phyloP scores from a whole-genome alignment of 805 yeast genomes.

The Candida awuae region DNA sequence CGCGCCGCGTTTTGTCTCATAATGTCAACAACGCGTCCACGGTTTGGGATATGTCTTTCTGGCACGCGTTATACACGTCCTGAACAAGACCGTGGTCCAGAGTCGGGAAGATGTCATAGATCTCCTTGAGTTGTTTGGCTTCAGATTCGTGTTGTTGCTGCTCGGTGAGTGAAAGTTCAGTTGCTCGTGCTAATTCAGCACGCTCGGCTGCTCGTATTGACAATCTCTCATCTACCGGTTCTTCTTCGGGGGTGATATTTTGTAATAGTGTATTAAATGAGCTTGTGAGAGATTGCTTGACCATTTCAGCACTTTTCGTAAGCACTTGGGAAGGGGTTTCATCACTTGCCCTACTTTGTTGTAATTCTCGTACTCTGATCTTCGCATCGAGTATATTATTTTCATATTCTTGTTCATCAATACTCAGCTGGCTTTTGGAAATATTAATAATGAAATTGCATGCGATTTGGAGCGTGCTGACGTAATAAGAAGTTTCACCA shows the following conservation, averaged over 20 bases:
- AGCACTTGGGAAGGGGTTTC: constrained; percentile 29
- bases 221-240: constrained; percentile 1
- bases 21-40: constrained; percentile 2
- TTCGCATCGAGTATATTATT: constrained; percentile 38
- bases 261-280: constrained; percentile 21
- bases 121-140: constrained; percentile 1
- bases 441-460: constrained; percentile 67
- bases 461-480: constrained; percentile 87
- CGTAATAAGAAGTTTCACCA: constrained; percentile 88
- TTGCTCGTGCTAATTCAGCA: constrained; percentile 19
- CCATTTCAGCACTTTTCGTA: constrained; percentile 30
- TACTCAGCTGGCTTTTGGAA: constrained; percentile 48
- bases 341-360: constrained; percentile 21
- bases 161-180: constrained; percentile 26
- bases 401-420: constrained; percentile 51
- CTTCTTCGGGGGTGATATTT: constrained; percentile 7
- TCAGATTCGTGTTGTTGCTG: constrained; percentile 28
- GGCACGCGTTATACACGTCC: constrained; percentile 2
- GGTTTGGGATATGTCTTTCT: background rate
- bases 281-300: constrained; percentile 29
- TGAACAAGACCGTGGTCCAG: background rate
- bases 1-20: background rate
- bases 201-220: constrained; percentile 12
- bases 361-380: constrained; percentile 25
- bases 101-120: constrained; percentile 4